A percentile compares a stretch with the other conserved stretches of the same genome.
phyloP scores from a whole-genome alignment of 78 protist genomes.

The Monosiga brevicollis region DNA sequence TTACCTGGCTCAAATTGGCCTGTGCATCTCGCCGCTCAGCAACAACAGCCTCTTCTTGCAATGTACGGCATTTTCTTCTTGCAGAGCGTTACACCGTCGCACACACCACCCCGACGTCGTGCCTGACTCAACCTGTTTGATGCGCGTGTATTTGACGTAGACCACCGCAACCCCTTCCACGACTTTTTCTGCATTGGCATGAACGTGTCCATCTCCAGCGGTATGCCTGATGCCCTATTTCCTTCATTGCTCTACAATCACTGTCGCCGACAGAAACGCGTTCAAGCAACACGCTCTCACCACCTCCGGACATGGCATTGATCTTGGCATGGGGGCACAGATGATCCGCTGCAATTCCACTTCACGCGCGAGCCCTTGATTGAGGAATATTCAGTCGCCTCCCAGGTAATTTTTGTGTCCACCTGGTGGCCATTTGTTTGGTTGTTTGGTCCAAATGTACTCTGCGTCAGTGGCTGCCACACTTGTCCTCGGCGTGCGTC shows the following conservation, averaged over 20 bases:
- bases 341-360: conserved; percentile 94
- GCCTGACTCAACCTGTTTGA: neutral
- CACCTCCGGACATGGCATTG: too few species aligned
- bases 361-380: conserved; percentile 92
- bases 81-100: neutral
- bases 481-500: too few species aligned
- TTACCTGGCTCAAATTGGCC: conserved; percentile 49
- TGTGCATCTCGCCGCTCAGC: conserved; percentile 90
- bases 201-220: conserved; percentile 83
- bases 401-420: conserved; percentile 3
- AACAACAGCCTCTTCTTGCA: conserved; percentile 82
- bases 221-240: too few species aligned
- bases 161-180: neutral
- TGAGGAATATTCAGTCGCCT: conserved; percentile 54
- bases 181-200: conserved; percentile 77
- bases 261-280: too few species aligned
- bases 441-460: too few species aligned
- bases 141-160: neutral
- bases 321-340: too few species aligned
- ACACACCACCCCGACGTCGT: neutral
- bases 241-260: too few species aligned
- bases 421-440: too few species aligned
- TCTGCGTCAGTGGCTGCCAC: too few species aligned
- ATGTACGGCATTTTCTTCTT: conserved; percentile 7
- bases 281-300: too few species aligned